phyloP scores from a whole-genome alignment of 768 basidiomycete genomes.

The Kondoa subrosea region DNA sequence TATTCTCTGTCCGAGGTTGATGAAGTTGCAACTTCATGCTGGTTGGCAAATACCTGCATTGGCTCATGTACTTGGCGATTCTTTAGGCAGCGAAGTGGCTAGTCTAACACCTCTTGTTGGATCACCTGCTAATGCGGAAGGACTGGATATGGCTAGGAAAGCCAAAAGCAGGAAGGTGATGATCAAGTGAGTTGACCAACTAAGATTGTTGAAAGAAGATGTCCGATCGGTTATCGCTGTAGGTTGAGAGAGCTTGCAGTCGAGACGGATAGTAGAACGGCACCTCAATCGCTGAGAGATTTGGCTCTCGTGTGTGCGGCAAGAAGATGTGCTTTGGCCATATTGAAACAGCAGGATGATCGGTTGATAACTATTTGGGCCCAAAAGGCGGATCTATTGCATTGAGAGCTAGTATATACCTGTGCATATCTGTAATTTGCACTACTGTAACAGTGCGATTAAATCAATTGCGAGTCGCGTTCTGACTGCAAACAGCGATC shows the following conservation, averaged over 20 bases:
- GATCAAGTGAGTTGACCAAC: not conserved
- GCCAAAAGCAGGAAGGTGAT: not conserved
- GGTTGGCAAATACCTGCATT: not conserved
- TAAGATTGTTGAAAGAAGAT: too few species aligned
- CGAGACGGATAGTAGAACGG: not conserved
- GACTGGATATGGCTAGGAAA: too few species aligned
- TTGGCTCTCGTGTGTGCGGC: not conserved
- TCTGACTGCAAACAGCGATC: too few species aligned
- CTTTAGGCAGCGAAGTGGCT: not conserved
- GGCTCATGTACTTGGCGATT: not conserved
- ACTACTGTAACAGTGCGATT: too few species aligned
- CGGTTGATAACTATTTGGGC: not conserved
- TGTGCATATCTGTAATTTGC: too few species aligned
- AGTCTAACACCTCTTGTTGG: too few species aligned
- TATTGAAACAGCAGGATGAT: not conserved
- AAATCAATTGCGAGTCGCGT: too few species aligned
- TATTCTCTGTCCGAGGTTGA: not conserved
- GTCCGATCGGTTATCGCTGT: too few species aligned
- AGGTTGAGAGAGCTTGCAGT: not conserved
- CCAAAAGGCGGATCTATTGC: not conserved
- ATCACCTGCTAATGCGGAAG: too few species aligned
- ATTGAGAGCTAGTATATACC: not conserved
- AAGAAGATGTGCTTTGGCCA: not conserved
- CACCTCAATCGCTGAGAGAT: not conserved
- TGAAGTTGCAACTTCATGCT: not conserved